Conservation (phyloP, 495 filamentous ascomycete species). For the Hyaloscypha hepaticicola region DNA sequence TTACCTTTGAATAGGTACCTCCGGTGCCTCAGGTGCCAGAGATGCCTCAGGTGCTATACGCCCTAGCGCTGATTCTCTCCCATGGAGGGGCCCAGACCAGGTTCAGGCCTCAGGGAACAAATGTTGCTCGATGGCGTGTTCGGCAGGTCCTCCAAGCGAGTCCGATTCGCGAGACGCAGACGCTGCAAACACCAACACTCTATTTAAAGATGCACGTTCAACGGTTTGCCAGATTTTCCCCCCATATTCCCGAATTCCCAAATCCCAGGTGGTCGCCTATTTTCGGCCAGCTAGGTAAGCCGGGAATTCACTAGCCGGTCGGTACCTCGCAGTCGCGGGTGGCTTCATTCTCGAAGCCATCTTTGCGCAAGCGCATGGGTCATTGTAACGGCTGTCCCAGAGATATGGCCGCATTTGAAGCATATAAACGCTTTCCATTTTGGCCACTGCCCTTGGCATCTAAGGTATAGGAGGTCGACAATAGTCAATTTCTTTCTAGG, state of each 20-base stretch:
- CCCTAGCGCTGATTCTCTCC: slow-evolving; percentile 17
- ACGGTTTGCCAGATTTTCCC: too few relatives aligned
- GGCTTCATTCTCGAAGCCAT: too few relatives aligned
- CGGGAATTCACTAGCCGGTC: too few relatives aligned
- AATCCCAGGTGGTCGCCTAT: neutral
- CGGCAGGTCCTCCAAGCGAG: slow-evolving; percentile 5
- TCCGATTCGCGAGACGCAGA: slow-evolving; percentile 3
- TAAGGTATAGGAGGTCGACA: neutral
- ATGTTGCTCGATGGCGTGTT: neutral
- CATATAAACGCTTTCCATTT: neutral
- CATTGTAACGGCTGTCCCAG: neutral
- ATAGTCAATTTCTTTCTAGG: neutral
- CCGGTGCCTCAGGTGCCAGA: too few relatives aligned
- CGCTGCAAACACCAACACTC: neutral
- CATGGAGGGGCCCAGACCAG: neutral
- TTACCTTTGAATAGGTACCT: slow-evolving; percentile 3
- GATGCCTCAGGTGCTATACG: neutral
- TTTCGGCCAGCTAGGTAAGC: neutral
- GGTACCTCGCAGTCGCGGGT: neutral
- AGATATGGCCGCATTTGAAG: neutral
- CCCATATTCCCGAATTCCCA: too few relatives aligned
- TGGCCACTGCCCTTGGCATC: neutral
- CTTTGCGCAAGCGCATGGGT: neutral
- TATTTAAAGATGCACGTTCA: slow-evolving; percentile 9
- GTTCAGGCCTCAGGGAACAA: too few relatives aligned